Conservation (phyloP, 495 filamentous ascomycete species). For the Penicillium odoratum region DNA sequence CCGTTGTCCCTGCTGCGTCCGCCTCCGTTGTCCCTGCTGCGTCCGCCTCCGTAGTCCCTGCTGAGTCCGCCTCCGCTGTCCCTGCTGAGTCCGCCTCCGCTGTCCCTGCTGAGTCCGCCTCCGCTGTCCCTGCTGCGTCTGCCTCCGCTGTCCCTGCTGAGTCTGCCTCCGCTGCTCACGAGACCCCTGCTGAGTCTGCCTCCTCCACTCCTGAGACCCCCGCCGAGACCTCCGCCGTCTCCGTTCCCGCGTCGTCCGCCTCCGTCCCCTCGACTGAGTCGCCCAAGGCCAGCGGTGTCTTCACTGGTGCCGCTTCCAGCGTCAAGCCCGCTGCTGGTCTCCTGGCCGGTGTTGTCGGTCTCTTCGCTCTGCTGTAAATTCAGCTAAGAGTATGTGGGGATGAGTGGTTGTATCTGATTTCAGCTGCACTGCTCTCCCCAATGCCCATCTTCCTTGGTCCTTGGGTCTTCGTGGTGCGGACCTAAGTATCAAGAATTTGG, state of each 20-base stretch:
- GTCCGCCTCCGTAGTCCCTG: slow-evolving; percentile 12
- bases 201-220: not conserved
- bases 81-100: slow-evolving; percentile 3
- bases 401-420: not conserved
- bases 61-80: slow-evolving; percentile 4
- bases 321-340: slow-evolving; percentile 38
- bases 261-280: not conserved
- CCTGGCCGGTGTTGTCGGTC: slow-evolving; percentile 38
- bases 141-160: slow-evolving; percentile 13
- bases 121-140: not conserved
- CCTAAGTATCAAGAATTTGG: slow-evolving; percentile 8
- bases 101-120: slow-evolving; percentile 7
- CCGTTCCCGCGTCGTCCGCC: slow-evolving; percentile 11
- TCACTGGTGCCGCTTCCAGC: slow-evolving; percentile 37
- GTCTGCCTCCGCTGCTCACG: slow-evolving; percentile 7
- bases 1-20: not conserved
- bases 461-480: slow-evolving; percentile 24
- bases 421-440: not conserved
- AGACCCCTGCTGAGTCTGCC: slow-evolving; percentile 7
- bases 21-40: slow-evolving; percentile 12
- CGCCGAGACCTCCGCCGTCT: slow-evolving; percentile 12
- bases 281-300: slow-evolving; percentile 18
- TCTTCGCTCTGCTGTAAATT: slow-evolving; percentile 44
- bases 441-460: slow-evolving; percentile 5
- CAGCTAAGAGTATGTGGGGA: slow-evolving; percentile 11